A percentile compares a stretch with the other conserved stretches of the same genome.
Conservation (phyloP, 306 rosid genomes). For the Lablab purpureus region DNA sequence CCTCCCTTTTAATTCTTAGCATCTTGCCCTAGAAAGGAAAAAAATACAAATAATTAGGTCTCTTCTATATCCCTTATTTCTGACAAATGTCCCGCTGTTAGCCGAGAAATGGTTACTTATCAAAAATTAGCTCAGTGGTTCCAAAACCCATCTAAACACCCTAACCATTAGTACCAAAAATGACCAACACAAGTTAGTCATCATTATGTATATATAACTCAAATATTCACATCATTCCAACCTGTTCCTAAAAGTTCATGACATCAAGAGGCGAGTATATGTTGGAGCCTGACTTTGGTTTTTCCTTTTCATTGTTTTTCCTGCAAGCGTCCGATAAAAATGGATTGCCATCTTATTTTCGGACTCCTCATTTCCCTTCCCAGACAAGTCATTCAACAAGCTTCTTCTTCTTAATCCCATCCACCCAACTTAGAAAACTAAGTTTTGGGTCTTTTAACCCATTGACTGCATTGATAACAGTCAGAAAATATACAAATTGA, state of each 20-base stretch:
- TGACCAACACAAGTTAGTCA: slow-evolving; percentile 5
- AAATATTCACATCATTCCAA: not conserved
- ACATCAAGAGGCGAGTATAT: slow-evolving; percentile 1
- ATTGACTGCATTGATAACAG: not conserved
- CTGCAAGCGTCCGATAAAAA: not conserved
- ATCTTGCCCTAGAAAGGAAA: not conserved
- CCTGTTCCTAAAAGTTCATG: not conserved
- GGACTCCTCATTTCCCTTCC: not conserved
- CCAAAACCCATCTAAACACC: too few relatives aligned
- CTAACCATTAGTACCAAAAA: not conserved
- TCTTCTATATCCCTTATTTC: not conserved
- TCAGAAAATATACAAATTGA: not conserved
- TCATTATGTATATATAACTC: not conserved
- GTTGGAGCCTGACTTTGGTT: not conserved
- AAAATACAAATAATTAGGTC: slow-evolving; percentile 28
- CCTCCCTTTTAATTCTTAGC: not conserved
- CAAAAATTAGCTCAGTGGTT: not conserved
- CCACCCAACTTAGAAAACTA: not conserved
- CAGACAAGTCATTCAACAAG: not conserved
- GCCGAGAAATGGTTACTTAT: not conserved
- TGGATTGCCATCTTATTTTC: not conserved
- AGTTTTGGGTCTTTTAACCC: not conserved
- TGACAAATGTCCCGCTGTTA: not conserved
- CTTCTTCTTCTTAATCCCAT: not conserved
- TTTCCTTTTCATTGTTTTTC: too few relatives aligned